These are phyloP conservation scores for Yamadazyma siamensis DNA, from an alignment of 1,139 yeast species.

Conservation along the genomic window DNA sequence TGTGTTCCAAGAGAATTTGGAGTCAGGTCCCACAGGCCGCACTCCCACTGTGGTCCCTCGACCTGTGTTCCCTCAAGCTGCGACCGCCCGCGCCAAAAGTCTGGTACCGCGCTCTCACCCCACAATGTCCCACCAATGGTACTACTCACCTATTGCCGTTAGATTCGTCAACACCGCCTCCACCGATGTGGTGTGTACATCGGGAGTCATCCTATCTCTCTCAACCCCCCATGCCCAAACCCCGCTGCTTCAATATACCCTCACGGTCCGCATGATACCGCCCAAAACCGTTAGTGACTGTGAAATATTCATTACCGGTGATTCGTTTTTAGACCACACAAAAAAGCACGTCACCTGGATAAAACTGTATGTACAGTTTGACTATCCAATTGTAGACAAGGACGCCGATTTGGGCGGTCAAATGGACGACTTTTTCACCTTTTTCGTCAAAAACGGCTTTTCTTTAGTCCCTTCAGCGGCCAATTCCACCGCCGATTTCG, in stretches of 20 bases:
- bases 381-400: not conserved
- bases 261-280: constrained; percentile 14
- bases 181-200: constrained; percentile 19
- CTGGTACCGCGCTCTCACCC: too few species aligned
- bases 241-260: constrained; percentile 7
- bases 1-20: too few species aligned
- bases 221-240: constrained; percentile 4
- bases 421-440: constrained; percentile 12
- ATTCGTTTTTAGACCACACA: constrained; percentile 9
- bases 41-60: too few species aligned
- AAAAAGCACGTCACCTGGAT: constrained; percentile 22
- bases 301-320: constrained; percentile 19
- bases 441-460: constrained; percentile 24
- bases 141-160: constrained; percentile 24
- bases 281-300: constrained; percentile 13
- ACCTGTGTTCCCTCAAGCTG: too few species aligned
- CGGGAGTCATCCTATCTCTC: constrained; percentile 25
- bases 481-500: constrained; percentile 7
- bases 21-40: too few species aligned
- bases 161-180: constrained; percentile 17
- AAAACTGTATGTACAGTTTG: too few species aligned
- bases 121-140: too few species aligned
- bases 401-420: constrained; percentile 8
- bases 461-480: constrained; percentile 25
- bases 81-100: too few species aligned